Conservation (phyloP, 192 early-diverging fungal genomes). For the Coemansia sp. region DNA sequence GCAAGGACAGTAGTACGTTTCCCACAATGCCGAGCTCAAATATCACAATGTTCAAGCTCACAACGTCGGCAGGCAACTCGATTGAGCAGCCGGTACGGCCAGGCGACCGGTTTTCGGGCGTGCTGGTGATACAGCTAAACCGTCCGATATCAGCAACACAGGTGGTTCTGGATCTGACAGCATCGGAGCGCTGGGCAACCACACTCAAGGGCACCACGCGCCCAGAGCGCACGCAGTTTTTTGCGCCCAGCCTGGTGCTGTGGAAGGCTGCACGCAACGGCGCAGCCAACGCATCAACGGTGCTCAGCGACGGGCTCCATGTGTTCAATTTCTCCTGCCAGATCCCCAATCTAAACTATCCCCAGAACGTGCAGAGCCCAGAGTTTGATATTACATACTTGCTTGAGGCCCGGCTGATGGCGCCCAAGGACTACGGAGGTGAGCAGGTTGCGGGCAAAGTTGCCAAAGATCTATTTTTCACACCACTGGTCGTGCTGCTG, state of each 20-base stretch:
- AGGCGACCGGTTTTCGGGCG: conserved; percentile 44
- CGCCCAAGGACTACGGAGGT: conserved; percentile 25
- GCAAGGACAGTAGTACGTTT: conserved; percentile 18
- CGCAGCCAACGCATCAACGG: conserved; percentile 30
- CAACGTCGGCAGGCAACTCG: conserved; percentile 39
- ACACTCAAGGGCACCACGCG: conserved; percentile 13
- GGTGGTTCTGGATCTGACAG: conserved; percentile 36
- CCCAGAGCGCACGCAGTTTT: conserved; percentile 15
- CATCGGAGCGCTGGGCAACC: conserved; percentile 27
- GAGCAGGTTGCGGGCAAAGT: conserved; percentile 25
- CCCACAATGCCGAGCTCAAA: conserved; percentile 17
- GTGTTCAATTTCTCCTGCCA: conserved; percentile 49
- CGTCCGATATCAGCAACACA: conserved; percentile 45
- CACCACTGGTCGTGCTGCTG: conserved; percentile 31
- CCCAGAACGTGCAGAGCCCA: conserved; percentile 27
- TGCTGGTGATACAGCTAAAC: conserved; percentile 33
- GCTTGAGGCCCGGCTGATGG: conserved; percentile 24
- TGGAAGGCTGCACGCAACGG: conserved; percentile 47
- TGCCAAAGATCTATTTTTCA: conserved; percentile 33
- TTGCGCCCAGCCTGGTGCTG: conserved; percentile 22
- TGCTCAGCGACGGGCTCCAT: conserved; percentile 49
- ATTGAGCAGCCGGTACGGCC: conserved; percentile 47
- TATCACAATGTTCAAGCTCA: conserved; percentile 44
- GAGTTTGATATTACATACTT: conserved; percentile 34
- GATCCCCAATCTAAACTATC: conserved; percentile 51